Percentiles rank a stretch among this genome's conserved stretches.
phyloP scores from a whole-genome alignment of 2,329 filamentous ascomycete species.

The Aspergillus amoenus region DNA sequence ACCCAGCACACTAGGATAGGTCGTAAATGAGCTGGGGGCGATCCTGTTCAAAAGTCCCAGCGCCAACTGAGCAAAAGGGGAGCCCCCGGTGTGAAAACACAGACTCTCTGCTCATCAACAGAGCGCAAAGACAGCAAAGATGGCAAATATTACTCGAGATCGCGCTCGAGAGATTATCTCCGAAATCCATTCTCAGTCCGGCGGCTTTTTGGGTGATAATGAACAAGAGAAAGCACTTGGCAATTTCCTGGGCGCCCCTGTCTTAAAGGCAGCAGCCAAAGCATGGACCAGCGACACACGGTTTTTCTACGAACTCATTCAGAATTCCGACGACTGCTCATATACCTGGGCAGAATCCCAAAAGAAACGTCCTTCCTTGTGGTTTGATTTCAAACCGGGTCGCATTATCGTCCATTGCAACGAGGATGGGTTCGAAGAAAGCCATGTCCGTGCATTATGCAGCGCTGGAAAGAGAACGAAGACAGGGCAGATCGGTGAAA shows the following conservation, averaged over 20 bases:
- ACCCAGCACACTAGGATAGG: too few species aligned
- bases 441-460: conserved; percentile 1
- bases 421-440: conserved; percentile 5
- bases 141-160: neutral
- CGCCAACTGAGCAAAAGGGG: too few species aligned
- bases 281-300: neutral
- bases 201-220: neutral
- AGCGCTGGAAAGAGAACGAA: neutral
- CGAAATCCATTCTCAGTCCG: neutral
- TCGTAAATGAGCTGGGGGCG: too few species aligned
- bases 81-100: neutral
- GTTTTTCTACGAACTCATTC: conserved; percentile 5
- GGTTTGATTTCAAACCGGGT: neutral
- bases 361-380: neutral
- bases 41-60: too few species aligned
- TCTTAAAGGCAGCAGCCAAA: neutral
- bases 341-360: neutral
- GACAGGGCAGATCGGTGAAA: neutral
- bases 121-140: neutral
- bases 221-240: neutral
- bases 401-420: conserved; percentile 1
- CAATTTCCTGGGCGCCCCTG: neutral
- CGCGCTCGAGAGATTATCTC: neutral
- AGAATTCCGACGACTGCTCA: neutral
- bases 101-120: neutral